A percentile compares a stretch with the other conserved stretches of the same genome.
phyloP scores from a whole-genome alignment of 2,329 filamentous ascomycete genomes.

The Pyrenochaeta sp. region DNA sequence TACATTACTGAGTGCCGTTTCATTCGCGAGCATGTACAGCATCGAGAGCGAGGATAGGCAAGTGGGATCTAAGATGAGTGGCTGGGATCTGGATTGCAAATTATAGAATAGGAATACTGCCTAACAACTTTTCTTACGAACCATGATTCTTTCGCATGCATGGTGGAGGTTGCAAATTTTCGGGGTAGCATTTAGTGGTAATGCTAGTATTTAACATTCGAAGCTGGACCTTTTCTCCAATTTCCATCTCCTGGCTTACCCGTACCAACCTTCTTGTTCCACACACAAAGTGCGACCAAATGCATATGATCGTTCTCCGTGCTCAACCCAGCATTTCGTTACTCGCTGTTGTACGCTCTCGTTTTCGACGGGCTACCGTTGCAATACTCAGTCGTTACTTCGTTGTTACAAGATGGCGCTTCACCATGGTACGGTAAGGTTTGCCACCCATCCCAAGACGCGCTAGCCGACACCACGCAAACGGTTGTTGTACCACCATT shows the following conservation, averaged over 20 bases:
- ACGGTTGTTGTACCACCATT: background rate
- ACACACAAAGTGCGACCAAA: background rate
- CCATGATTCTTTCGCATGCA: conserved; percentile 8
- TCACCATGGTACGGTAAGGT: background rate
- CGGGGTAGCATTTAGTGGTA: background rate
- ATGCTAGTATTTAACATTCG: background rate
- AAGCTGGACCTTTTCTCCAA: background rate
- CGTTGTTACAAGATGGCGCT: background rate
- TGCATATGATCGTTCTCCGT: background rate
- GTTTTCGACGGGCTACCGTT: background rate
- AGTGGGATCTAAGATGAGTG: background rate
- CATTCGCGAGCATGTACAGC: background rate
- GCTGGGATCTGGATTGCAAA: background rate
- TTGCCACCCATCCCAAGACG: background rate
- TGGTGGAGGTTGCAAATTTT: background rate
- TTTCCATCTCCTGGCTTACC: background rate
- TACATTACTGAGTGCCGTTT: background rate
- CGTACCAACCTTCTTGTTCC: background rate
- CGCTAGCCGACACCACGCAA: background rate
- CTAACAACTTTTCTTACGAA: conserved; percentile 13
- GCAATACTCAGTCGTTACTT: background rate
- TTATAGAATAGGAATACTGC: conserved; percentile 5
- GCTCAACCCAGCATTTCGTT: background rate
- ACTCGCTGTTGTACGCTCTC: background rate
- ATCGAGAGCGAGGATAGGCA: background rate